Conservation (phyloP, 352 stramenopile species). For the Globisporangium splendens region DNA sequence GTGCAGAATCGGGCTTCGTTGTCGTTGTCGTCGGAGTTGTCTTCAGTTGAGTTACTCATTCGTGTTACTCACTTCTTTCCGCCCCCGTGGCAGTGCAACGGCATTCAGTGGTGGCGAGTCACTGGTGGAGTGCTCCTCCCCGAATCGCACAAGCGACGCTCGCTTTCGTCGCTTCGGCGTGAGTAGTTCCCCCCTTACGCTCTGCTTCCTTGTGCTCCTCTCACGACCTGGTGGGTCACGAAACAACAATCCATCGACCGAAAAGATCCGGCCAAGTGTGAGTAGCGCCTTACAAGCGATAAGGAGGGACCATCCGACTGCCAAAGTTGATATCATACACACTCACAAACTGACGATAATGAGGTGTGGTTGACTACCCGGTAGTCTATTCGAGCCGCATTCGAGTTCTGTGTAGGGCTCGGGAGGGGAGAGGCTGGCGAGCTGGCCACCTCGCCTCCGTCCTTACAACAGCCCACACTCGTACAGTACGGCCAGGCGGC, state of each 20-base stretch:
- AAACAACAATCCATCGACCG: background rate
- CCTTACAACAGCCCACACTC: constrained; percentile 1
- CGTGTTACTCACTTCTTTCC: no score
- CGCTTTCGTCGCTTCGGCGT: no score
- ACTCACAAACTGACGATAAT: background rate
- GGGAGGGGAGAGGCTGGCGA: background rate
- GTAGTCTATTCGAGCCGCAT: background rate
- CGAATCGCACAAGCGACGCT: no score
- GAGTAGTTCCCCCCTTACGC: no score
- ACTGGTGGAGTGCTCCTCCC: no score
- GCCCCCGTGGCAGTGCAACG: no score
- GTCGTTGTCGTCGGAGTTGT: no score
- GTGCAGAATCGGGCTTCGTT: no score
- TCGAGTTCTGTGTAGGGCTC: background rate
- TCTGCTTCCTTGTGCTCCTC: no score
- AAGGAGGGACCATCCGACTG: background rate
- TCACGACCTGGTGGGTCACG: no score
- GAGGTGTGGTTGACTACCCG: background rate
- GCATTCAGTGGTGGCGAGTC: no score
- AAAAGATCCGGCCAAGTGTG: background rate
- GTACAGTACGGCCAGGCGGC: background rate
- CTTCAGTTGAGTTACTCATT: no score
- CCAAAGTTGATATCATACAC: background rate
- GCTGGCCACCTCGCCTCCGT: background rate
- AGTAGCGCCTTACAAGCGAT: background rate